Evolutionary conservation across 768 basidiomycete species (phyloP).

Genomic region (Trametes cingulata): DNA sequence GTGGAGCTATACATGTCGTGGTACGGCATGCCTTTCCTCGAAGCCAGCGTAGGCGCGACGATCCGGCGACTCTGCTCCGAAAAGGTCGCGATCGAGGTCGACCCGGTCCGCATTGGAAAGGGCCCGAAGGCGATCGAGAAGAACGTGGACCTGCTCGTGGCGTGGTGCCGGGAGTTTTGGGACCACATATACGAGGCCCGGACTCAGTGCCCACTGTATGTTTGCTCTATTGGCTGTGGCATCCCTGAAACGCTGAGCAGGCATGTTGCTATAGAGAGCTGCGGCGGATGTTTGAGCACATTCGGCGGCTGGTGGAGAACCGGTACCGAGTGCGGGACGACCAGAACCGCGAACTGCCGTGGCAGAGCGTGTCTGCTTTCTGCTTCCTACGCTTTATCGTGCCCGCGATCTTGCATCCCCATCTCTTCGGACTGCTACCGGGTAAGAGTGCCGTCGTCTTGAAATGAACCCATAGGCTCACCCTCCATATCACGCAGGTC

Average conservation of each 20-base stretch:
- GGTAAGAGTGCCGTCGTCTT: conserved; percentile 44
- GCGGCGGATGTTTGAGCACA: conserved; percentile 64
- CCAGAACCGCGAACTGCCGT: conserved; percentile 57
- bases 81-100: conserved; percentile 79
- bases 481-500: no score
- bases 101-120: conserved; percentile 69
- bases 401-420: conserved; percentile 87
- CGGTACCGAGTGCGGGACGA: conserved; percentile 52
- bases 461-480: no score
- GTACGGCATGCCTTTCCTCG: conserved; percentile 80
- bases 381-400: conserved; percentile 89
- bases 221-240: conserved; percentile 15
- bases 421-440: conserved; percentile 75
- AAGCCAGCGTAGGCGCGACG: conserved; percentile 71
- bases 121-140: conserved; percentile 61
- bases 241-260: conserved; percentile 2
- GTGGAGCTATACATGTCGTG: conserved; percentile 81
- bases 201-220: conserved; percentile 73
- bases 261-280: conserved; percentile 55
- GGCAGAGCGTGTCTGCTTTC: conserved; percentile 87
- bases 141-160: conserved; percentile 66
- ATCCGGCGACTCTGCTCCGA: conserved; percentile 72
- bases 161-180: conserved; percentile 85
- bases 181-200: conserved; percentile 75
- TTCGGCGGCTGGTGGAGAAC: conserved; percentile 71